Percentiles rank a stretch among this genome's conserved stretches.
Conservation (phyloP, 345 rosid genomes). For the Anastatica hierochuntica region DNA sequence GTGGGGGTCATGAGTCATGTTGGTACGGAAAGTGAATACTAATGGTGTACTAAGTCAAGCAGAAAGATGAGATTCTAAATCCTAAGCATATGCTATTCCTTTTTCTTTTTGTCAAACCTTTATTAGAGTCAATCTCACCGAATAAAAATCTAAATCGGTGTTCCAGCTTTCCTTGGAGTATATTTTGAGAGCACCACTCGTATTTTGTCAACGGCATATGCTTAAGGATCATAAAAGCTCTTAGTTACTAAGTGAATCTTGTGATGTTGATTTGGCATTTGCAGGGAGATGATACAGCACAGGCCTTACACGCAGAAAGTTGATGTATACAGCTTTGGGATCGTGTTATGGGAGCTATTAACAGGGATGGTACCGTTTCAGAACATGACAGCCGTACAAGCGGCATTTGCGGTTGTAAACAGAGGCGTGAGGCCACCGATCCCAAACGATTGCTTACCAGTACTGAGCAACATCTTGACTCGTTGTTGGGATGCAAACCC, state of each 20-base stretch:
- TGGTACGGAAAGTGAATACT: background rate
- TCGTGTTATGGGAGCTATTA: conserved; percentile 37
- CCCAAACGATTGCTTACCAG: too few relatives aligned
- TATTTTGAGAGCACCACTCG: background rate
- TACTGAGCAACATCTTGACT: too few relatives aligned
- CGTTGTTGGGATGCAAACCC: too few relatives aligned
- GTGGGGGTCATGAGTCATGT: background rate
- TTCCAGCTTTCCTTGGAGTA: background rate
- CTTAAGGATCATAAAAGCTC: background rate
- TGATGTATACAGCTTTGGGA: conserved; percentile 40
- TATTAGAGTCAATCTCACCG: conserved; percentile 2
- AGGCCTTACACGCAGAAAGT: conserved; percentile 36
- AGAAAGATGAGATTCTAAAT: conserved; percentile 6
- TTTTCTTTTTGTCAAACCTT: background rate
- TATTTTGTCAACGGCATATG: background rate
- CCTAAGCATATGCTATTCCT: background rate
- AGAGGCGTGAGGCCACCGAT: too few relatives aligned
- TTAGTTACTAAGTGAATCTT: background rate
- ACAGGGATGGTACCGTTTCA: conserved; percentile 33
- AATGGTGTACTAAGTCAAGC: background rate
- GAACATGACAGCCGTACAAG: conserved; percentile 27
- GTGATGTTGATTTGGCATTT: background rate
- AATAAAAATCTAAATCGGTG: background rate
- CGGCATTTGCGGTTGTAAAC: conserved; percentile 49
- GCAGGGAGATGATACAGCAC: conserved; percentile 39